Percentiles rank a stretch among this genome's conserved stretches.
Conservation (phyloP, 257 asterid genomes). For the Ajuga chamaepitys region DNA sequence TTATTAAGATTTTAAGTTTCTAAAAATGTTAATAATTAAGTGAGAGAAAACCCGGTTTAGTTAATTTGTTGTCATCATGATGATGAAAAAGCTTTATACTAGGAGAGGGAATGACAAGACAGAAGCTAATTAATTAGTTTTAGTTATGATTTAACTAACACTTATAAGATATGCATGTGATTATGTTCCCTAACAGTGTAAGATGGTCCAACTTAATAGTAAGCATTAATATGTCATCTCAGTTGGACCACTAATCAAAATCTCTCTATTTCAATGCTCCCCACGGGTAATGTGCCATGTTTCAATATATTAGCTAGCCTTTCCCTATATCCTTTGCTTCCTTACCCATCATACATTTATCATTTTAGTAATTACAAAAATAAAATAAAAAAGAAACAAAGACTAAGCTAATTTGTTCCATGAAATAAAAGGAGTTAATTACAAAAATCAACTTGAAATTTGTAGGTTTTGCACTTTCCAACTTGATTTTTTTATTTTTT, state of each 20-base stretch:
- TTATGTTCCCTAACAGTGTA: conserved; percentile 48
- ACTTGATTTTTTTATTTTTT: too few species aligned
- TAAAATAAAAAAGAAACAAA: too few species aligned
- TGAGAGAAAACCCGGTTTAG: background rate
- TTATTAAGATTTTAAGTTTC: conserved; percentile 29
- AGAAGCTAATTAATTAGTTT: conserved; percentile 32
- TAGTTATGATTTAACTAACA: conserved; percentile 55
- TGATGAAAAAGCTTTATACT: background rate
- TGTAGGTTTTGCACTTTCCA: too few species aligned
- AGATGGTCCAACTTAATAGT: conserved; percentile 49
- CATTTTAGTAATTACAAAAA: too few species aligned
- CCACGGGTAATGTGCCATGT: conserved; percentile 41
- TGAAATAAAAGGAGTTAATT: too few species aligned
- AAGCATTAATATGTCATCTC: conserved; percentile 50
- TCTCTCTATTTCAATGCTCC: conserved; percentile 42
- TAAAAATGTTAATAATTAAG: conserved; percentile 23
- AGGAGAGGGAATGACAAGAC: conserved; percentile 38
- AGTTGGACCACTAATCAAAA: conserved; percentile 32
- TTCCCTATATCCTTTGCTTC: too few species aligned
- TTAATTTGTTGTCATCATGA: conserved; percentile 24
- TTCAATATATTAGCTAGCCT: too few species aligned
- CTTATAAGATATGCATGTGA: conserved; percentile 64
- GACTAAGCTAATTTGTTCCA: too few species aligned
- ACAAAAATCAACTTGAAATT: too few species aligned
- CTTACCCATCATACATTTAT: too few species aligned